Evolutionary conservation across 208 protist genomes (phyloP).

Genomic region (Tetramitus jugosus): DNA sequence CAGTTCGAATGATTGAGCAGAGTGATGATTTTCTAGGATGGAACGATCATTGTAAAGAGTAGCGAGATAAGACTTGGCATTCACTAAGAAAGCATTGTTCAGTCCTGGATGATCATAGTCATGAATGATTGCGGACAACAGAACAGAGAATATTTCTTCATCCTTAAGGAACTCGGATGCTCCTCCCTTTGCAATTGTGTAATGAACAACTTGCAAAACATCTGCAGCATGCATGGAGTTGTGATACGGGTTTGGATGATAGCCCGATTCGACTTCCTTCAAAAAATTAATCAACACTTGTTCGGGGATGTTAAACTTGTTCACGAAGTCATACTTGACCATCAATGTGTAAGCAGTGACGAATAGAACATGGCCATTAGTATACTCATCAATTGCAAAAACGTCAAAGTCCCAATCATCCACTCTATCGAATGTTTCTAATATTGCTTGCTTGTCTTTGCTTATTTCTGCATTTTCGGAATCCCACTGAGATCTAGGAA

Average conservation of each 20-base stretch:
- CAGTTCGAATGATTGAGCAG: conserved; percentile 12
- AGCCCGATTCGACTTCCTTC: conserved; percentile 57
- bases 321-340: conserved; percentile 71
- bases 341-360: conserved; percentile 65
- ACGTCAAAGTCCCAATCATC: conserved; percentile 66
- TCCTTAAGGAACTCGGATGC: conserved; percentile 44
- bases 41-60: conserved; percentile 77
- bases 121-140: conserved; percentile 80
- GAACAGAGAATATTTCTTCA: conserved; percentile 71
- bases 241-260: conserved; percentile 61
- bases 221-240: conserved; percentile 80
- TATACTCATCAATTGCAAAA: conserved; percentile 66
- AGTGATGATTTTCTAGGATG: conserved; percentile 28
- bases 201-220: conserved; percentile 80
- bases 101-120: conserved; percentile 91
- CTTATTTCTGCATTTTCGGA: background rate
- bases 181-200: conserved; percentile 66
- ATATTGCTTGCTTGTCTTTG: background rate
- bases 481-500: background rate
- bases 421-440: background rate
- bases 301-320: conserved; percentile 63
- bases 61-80: conserved; percentile 71
- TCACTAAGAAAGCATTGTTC: conserved; percentile 91
- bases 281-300: conserved; percentile 39
- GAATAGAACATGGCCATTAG: conserved; percentile 58